Percentiles rank a stretch among this genome's conserved stretches.
phyloP scores from a whole-genome alignment of 768 basidiomycete genomes.

The Leccinum broughii region DNA sequence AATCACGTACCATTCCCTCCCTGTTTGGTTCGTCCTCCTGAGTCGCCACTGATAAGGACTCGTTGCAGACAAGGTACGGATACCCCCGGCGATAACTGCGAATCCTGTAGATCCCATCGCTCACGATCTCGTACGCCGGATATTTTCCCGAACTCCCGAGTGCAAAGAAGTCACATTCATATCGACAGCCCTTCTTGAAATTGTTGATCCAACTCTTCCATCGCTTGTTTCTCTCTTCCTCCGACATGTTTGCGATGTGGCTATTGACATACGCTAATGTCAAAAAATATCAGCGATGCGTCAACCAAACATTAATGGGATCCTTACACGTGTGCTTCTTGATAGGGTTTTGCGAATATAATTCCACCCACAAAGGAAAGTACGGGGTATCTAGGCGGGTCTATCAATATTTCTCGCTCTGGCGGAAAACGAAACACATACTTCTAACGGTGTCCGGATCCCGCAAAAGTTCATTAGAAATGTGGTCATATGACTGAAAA shows the following conservation, averaged over 20 bases:
- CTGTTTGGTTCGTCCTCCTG: background rate
- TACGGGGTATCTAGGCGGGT: background rate
- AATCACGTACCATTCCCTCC: background rate
- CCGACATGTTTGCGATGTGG: background rate
- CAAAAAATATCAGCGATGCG: background rate
- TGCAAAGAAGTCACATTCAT: conserved; percentile 2
- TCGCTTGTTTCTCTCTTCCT: background rate
- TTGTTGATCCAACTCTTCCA: conserved; percentile 1
- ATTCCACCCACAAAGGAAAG: background rate
- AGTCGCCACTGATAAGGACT: background rate
- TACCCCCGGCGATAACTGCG: conserved; percentile 5
- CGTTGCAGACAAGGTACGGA: background rate
- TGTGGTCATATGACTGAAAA: conserved; percentile 2
- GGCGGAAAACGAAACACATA: background rate
- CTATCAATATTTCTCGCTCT: too few species aligned
- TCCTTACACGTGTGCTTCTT: background rate
- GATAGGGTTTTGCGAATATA: background rate
- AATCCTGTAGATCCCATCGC: conserved; percentile 2
- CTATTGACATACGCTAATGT: conserved; percentile 2
- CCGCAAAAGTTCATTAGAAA: background rate
- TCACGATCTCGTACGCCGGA: conserved; percentile 4
- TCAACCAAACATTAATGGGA: background rate
- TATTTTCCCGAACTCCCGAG: background rate
- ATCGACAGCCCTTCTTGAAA: conserved; percentile 1
- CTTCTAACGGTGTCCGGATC: conserved; percentile 6